Evolutionary conservation across 192 early-diverging fungal species (phyloP), one percentile per base, ranked within the genome.

Genomic region (Neocallimastix lanati): DNA sequence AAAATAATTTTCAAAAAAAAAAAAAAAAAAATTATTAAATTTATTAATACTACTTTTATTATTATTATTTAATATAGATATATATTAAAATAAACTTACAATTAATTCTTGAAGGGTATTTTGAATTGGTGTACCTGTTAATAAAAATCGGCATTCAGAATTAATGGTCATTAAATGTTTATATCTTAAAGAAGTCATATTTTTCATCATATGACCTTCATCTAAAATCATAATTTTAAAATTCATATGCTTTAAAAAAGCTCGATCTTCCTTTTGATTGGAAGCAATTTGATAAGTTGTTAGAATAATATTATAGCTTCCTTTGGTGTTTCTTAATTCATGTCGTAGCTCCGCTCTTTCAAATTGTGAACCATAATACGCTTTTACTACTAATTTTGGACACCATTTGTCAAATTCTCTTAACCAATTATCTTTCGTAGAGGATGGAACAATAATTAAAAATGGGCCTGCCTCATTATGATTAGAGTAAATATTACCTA

Each of bases 101-200:
- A 95, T 82, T 4, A 97, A 88, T 82, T 97, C 96, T 82, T 94
- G 92, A 36, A 96, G 83, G 79, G 95, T 96, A 83, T 96, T 96
- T 81, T 98, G 94, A 30, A 89, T 79, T 11, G 92, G 92, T 16
- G 96, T 98, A 76, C 95, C 95, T 0, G 94, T 97, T 2, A 96
- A 83, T 33, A 97, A 81, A 12, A 88, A 37, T 13, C 91, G 84
- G 79, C 92, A 93, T 13, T 86, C 84, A 2, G 88, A 84, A 29
- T 85, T 80, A 78, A 90, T 87, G 36, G 86, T 83, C 87, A 90
- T 94, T 67, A 96, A 83, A 80, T 92, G 88, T 79, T 93, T 91
- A 84, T 94, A 94, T 15, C 95, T 84, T 28, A 89, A 85, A 78
- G 90, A 93, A 76, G 88, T 88, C 78, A 91, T 92, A 83, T 97